Evolutionary conservation across 805 yeast species (phyloP).

Genomic region (Kluyveromyces dobzhanskii): DNA sequence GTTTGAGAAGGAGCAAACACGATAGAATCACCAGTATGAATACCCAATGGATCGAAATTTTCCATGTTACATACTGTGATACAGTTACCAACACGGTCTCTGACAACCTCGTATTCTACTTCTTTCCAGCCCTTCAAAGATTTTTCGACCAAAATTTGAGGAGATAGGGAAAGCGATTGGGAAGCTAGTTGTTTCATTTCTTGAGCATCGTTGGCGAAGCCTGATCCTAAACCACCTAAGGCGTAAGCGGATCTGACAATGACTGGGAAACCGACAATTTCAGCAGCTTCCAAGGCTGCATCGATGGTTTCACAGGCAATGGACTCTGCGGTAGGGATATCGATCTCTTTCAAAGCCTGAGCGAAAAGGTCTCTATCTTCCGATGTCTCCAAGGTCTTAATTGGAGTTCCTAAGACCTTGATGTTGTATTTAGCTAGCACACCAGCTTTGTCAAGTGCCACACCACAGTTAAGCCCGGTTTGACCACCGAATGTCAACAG

Average conservation of each 20-base stretch:
- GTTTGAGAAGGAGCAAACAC: slow-evolving; percentile 99
- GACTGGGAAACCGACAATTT: slow-evolving; percentile 82
- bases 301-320: slow-evolving; percentile 91
- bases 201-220: slow-evolving; percentile 77
- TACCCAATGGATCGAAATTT: slow-evolving; percentile 95
- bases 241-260: slow-evolving; percentile 97
- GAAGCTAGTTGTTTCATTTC: slow-evolving; percentile 85
- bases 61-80: slow-evolving; percentile 99
- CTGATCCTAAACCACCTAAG: slow-evolving; percentile 95
- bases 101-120: slow-evolving; percentile 96
- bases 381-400: slow-evolving; percentile 88
- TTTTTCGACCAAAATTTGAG: slow-evolving; percentile 93
- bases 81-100: slow-evolving; percentile 94
- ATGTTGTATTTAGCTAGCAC: slow-evolving; percentile 83
- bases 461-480: slow-evolving; percentile 94
- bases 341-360: slow-evolving; percentile 86
- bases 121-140: slow-evolving; percentile 99
- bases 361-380: slow-evolving; percentile 97
- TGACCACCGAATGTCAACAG: slow-evolving; percentile 97
- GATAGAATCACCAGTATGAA: slow-evolving; percentile 98
- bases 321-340: slow-evolving; percentile 95
- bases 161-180: slow-evolving; percentile 81
- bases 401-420: slow-evolving; percentile 96
- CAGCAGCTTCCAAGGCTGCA: slow-evolving; percentile 89
- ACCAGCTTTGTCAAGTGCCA: slow-evolving; percentile 89